Percentiles rank a stretch among this genome's conserved stretches.
Evolutionary conservation across 352 stramenopile species (phyloP).

Genomic region (Pythium periplocum): DNA sequence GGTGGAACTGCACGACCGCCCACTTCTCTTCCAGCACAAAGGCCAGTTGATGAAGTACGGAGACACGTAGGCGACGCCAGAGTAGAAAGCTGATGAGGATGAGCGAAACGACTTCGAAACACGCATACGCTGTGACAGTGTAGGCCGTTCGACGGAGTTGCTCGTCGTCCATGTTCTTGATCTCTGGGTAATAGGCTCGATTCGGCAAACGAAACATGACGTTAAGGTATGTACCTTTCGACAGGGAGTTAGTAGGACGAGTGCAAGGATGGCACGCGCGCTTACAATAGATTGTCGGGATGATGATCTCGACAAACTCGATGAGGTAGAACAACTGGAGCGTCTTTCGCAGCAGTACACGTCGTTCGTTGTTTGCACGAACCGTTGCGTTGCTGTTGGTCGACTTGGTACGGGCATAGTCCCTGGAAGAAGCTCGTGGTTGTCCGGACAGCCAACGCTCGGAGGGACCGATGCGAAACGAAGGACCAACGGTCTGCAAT

Average conservation of each 20-base stretch:
- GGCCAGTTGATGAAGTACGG: neutral
- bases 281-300: constrained; percentile 6
- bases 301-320: constrained; percentile 10
- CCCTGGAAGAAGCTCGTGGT: neutral
- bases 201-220: neutral
- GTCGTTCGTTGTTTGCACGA: neutral
- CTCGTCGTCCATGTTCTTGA: neutral
- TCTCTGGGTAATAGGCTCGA: neutral
- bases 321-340: constrained; percentile 6
- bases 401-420: neutral
- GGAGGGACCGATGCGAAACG: neutral
- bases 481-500: neutral
- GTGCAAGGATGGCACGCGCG: neutral
- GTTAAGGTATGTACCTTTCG: neutral
- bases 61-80: neutral
- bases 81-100: neutral
- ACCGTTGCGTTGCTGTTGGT: neutral
- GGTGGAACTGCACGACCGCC: neutral
- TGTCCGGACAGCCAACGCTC: neutral
- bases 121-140: neutral
- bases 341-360: constrained; percentile 7
- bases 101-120: neutral
- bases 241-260: neutral
- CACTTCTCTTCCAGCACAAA: neutral
- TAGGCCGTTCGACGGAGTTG: neutral